Evolutionary conservation across 192 early-diverging fungal genomes (phyloP), one percentile per base, ranked within the genome.

Genomic region (Anaeromyces robustus): DNA sequence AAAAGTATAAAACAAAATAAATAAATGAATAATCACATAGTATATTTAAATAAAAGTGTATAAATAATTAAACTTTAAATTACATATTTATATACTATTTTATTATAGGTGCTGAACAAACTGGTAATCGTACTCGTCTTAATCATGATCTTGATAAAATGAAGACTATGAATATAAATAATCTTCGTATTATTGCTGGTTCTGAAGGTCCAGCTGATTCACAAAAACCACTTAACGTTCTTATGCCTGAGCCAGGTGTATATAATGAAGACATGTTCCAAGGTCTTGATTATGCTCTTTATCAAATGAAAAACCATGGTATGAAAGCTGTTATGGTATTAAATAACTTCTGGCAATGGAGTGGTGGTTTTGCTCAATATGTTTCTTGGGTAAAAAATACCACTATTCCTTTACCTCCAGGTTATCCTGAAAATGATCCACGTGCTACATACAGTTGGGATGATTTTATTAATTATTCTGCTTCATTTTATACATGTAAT

Each of bases 321-420:
- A 90, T 92, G 87, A 92, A 86, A 5, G 92, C 79, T 92, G 29
- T 83, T 30, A 80, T 80, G 78, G 81, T 81, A 12, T 30, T 29
- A 81, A n/a, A 81, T 34, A 92, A 92, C 81, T 93, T 87, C 84
- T 93, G 92, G 92, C 90, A 92, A 18, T 93, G 92, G 92, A 90
- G 88, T 83, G 92, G 92, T 37, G 90, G 90, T 39, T 86, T 86
- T 30, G 82, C 89, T 0, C 92, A 93, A 83, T 89, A 90, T 79
- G 89, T 92, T 22, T 83, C 84, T 82, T 93, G 92, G 92, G 85
- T 86, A 4, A 87, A 87, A 4, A 79, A 84, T 28, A 83, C 85
- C 0, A 77, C 79, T 18, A 91, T 92, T 68, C 92, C 92, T 30
- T 92, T 92, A 22, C 78, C 77, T 30, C 85, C 87, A 29, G 87